Base-by-base conservation (phyloP, 2,329 filamentous ascomycete species). In the Claviceps monticola region DNA sequence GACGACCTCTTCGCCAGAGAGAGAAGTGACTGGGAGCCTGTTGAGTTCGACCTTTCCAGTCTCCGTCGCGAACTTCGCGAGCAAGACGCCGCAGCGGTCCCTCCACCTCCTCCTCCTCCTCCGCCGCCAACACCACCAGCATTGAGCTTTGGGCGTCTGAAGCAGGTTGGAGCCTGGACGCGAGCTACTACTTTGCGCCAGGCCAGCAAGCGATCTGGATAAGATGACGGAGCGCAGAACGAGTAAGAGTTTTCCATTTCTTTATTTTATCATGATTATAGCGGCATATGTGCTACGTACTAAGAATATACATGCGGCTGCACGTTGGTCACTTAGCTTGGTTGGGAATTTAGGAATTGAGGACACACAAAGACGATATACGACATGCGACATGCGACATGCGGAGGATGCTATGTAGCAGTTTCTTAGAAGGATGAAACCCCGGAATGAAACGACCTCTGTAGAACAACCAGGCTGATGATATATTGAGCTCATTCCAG, bases 81-180 rank as follows among this genome's bases (percentile, higher is more conserved):
- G 49, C 61, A 48, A 52, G 61, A 41, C 51, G 57, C 51, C 50
- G 60, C 48, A 14, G 5, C 34, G 34, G 55, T 55, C n/a, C 53
- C 53, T 19, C 45, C 9, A 34, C 29, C 29, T 11, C 29, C 29
- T 4, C 29, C 9, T 11, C 8, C 26, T 9, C 26, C 26, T 3
- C 26, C 26, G 8, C 29, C 29, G 4, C 29, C 60, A 50, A 62
- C 61, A 9, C 60, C 64, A 19, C 73, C 75, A 9, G 66, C 68
- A 50, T 62, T 78, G 57, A 78, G 73, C 50, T 63, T 79, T 41
- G 74, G 74, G 5, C 67, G 75, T 58, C 60, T 79, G 21, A 74
- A 71, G 59, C 75, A 71, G 56, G 70, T 73, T 1, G 71, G 70
- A 1, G 64, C 68, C 7, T 74, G 72, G 69, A 72, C 71, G 11